These are phyloP conservation scores for Thermothielavioides terrestris DNA, from an alignment of 495 filamentous ascomycete species.

Conservation along the genomic window DNA sequence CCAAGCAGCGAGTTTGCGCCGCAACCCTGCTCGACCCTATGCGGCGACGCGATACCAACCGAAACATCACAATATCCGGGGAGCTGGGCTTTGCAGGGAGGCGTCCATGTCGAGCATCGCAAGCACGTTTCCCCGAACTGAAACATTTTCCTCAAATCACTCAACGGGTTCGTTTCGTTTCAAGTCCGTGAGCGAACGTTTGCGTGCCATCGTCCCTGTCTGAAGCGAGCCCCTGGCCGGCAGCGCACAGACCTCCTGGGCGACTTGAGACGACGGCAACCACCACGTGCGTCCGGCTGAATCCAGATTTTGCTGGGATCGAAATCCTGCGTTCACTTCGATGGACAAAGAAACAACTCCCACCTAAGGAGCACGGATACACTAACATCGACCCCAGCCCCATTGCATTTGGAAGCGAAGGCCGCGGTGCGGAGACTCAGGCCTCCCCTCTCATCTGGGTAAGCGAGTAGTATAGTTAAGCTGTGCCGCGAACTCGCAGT, in stretches of 20 bases:
- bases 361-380: too few species aligned
- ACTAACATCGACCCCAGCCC: too few species aligned
- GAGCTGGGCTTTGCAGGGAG: not conserved
- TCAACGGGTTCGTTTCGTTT: constrained; percentile 13
- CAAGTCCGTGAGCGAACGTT: constrained; percentile 7
- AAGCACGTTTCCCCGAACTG: constrained; percentile 2
- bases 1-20: not conserved
- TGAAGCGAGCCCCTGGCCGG: constrained; percentile 12
- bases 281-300: not conserved
- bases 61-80: not conserved
- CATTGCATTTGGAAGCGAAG: not conserved
- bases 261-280: not conserved
- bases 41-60: not conserved
- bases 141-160: not conserved
- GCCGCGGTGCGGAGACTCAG: too few species aligned
- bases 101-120: not conserved
- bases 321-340: not conserved
- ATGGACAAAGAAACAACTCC: too few species aligned
- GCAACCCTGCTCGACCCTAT: not conserved
- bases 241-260: constrained; percentile 1
- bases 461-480: too few species aligned
- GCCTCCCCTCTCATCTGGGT: too few species aligned
- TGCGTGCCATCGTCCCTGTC: constrained; percentile 6
- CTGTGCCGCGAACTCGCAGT: constrained; percentile 9
- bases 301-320: not conserved